Percentiles rank a stretch among this genome's conserved stretches.
Conservation (phyloP, 2,329 filamentous ascomycete genomes). For the Phialophora expanda region DNA sequence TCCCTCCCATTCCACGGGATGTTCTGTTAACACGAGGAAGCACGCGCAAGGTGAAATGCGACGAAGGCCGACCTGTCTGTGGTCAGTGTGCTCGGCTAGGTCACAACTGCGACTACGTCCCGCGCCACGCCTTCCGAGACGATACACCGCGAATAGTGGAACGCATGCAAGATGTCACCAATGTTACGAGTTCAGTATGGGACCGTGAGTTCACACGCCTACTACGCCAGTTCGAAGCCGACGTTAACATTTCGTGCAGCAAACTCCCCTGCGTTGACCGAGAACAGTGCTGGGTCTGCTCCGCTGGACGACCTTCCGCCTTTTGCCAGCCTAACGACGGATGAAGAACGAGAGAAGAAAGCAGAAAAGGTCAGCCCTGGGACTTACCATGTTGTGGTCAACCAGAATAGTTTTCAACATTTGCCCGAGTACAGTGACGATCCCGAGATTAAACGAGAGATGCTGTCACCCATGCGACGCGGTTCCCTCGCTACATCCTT, state of each 20-base stretch:
- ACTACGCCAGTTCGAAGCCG: slow-evolving; percentile 4
- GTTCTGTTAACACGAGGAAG: not conserved
- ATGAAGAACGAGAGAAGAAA: slow-evolving; percentile 64
- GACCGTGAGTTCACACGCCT: slow-evolving; percentile 54
- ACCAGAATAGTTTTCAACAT: slow-evolving; percentile 59
- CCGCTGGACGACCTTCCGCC: slow-evolving; percentile 58
- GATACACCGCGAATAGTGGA: slow-evolving; percentile 59
- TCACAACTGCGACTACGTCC: slow-evolving; percentile 63
- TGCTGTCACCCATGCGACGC: slow-evolving; percentile 37
- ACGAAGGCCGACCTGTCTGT: slow-evolving; percentile 61
- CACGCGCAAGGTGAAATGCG: slow-evolving; percentile 58
- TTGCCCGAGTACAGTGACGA: slow-evolving; percentile 58
- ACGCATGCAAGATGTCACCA: slow-evolving; percentile 59
- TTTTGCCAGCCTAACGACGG: slow-evolving; percentile 59
- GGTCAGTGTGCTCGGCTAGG: slow-evolving; percentile 63
- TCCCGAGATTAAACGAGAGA: slow-evolving; percentile 41
- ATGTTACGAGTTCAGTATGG: slow-evolving; percentile 60
- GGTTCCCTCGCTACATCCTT: slow-evolving; percentile 41
- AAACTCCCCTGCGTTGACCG: slow-evolving; percentile 42
- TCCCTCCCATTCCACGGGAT: not conserved
- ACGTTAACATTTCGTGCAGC: slow-evolving; percentile 33
- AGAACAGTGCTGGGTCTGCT: slow-evolving; percentile 42
- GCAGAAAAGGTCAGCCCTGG: slow-evolving; percentile 58
- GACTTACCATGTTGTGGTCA: slow-evolving; percentile 61
- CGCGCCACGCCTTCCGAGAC: slow-evolving; percentile 60